Evolutionary conservation across 2,329 filamentous ascomycete species (phyloP), one percentile per base, ranked within the genome.

Genomic region (Lachnellula willkommii): DNA sequence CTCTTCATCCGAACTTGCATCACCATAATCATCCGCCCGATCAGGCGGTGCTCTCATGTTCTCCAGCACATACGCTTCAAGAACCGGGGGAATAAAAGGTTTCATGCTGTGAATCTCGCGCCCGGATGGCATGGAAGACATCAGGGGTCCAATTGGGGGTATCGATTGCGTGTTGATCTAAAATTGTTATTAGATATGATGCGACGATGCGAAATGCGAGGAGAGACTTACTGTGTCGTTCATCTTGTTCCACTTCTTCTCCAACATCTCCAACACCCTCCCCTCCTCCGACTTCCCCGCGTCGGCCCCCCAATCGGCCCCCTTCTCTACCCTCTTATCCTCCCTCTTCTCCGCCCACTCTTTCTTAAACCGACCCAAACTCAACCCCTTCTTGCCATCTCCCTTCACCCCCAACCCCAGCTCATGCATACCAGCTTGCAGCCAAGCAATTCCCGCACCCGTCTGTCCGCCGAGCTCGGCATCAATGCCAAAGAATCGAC

Each of bases 401-500:
- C 71, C 37, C 26, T 54, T 55, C 69, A 77, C 62, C 65, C 79
- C 79, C 8, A 91, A 74, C 0, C 89, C 90, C 5, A 96, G 73
- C 61, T 92, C 87, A 59, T 84, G 83, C 60, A 87, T 81, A 0
- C 88, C 92, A 6, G 88, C 91, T 43, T 83, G 79, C 47, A 96
- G 73, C 91, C 93, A 97, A 1, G 89, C 91, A 56, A 99, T 89
- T 0, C 83, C 94, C 51, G 87, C 87, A 1, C 92, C 94, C 0
- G 87, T 88, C 71, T 93, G 85, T 0, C 88, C 90, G 1, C 84
- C 83, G 11, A 91, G 70, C 67, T 99, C 94, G 2, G 92, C 88
- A 69, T 96, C 91, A 50, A 97, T 87, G 0, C 86, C 94, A 55
- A 96, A 86, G 69, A 97, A 96, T 1, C 94, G 81, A 67, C 91